Evolutionary conservation across 257 asterid genomes (phyloP), one percentile per base, ranked within the genome.

Genomic region (Primulina tabacum): DNA sequence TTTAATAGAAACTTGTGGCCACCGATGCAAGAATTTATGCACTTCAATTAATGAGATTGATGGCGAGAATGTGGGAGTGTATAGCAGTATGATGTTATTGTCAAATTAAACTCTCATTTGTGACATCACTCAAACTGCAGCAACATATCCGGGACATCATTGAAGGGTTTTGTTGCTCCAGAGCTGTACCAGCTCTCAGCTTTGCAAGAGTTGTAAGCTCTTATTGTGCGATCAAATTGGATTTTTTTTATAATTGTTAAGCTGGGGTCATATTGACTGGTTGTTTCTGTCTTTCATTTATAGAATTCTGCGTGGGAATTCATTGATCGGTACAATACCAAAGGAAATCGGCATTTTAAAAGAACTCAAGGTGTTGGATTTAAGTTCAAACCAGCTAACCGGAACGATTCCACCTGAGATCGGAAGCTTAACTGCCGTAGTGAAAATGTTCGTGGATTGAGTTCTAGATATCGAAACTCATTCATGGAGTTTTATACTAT

Each of bases 331-430:
- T 67, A 73, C 87, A 40, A 89, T 94, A 64, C 99, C 99, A 1
- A 94, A 84, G 77, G 95, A 94, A 79, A 79, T 94, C 77, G 93
- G 97, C 37, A 55, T 71, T 84, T 81, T 94, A 84, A 88, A 78
- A 69, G 87, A 83, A 75, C 88, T 94, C 68, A 82, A 77, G 82
- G 84, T 82, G 35, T 77, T 94, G 80, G 98, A 94, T 81, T 85
- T 94, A 86, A 92, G 97, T 68, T 79, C 82, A 26, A 91, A 91
- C 79, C 88, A 80, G 84, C 85, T 94, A 64, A 74, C 89, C 2
- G 99, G 99, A 70, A 77, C 89, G 28, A 87, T 94, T 79, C 98
- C 99, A 67, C 88, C 79, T 2, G 86, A 89, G 87, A 82, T 94
- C 63, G 99, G 97, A 68, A 84, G 87, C 73, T 73, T 94, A 71